phyloP scores from a whole-genome alignment of 2,329 filamentous ascomycete species.

The Cladorrhinum sp. region DNA sequence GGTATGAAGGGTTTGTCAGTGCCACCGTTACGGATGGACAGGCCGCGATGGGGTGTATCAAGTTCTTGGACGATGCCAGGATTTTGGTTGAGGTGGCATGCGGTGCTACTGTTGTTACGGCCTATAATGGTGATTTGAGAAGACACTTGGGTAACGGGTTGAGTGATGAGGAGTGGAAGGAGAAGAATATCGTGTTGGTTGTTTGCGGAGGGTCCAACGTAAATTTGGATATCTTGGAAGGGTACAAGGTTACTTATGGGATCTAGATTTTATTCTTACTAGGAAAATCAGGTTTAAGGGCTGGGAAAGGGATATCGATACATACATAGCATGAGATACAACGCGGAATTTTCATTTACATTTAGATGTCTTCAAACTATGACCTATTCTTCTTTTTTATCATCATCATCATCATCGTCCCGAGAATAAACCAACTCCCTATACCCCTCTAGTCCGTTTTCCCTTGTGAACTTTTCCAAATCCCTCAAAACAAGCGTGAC shows the following conservation, averaged over 20 bases:
- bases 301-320: not conserved
- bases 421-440: slow-evolving; percentile 15
- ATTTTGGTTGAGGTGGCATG: slow-evolving; percentile 82
- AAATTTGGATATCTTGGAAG: slow-evolving; percentile 57
- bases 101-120: slow-evolving; percentile 71
- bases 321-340: no score
- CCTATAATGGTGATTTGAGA: slow-evolving; percentile 63
- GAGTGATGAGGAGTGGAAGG: slow-evolving; percentile 55
- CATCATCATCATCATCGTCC: not conserved
- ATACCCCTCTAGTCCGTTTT: slow-evolving; percentile 23
- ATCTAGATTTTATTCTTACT: not conserved
- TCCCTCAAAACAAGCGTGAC: slow-evolving; percentile 46
- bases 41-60: slow-evolving; percentile 72
- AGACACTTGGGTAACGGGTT: slow-evolving; percentile 52
- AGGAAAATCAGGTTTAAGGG: no score
- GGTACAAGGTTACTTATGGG: slow-evolving; percentile 52
- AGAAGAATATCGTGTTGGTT: slow-evolving; percentile 75
- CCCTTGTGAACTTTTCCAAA: slow-evolving; percentile 21
- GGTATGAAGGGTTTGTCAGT: slow-evolving; percentile 41
- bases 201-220: slow-evolving; percentile 79
- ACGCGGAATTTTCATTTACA: no score
- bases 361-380: no score
- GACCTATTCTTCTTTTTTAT: not conserved
- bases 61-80: slow-evolving; percentile 77
- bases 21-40: slow-evolving; percentile 70